Conservation (phyloP, 2,329 filamentous ascomycete genomes). For the Simplicillium sp. region DNA sequence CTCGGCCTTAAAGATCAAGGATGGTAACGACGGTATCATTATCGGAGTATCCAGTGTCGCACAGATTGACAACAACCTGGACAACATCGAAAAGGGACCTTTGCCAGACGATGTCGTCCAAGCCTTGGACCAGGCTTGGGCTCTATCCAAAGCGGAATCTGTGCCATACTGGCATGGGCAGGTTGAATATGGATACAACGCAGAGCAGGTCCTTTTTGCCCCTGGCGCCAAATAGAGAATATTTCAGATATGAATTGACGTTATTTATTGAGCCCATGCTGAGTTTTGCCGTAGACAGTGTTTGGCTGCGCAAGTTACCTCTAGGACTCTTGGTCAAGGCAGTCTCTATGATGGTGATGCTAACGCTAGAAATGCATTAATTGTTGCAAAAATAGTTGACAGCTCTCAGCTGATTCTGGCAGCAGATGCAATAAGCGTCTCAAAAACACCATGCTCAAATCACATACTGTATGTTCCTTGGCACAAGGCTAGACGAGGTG, state of each 20-base stretch:
- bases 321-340: too few relatives aligned
- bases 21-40: conserved; percentile 49
- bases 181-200: conserved; percentile 58
- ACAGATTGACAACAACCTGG: conserved; percentile 49
- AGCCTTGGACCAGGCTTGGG: conserved; percentile 70
- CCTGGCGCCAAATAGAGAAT: conserved; percentile 26
- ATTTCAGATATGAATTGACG: not conserved
- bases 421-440: too few relatives aligned
- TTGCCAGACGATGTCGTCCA: conserved; percentile 68
- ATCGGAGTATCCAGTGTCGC: conserved; percentile 48
- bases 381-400: too few relatives aligned
- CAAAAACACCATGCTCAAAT: too few relatives aligned
- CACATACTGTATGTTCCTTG: too few relatives aligned
- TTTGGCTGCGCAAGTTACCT: too few relatives aligned
- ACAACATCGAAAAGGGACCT: conserved; percentile 56
- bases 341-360: too few relatives aligned
- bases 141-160: conserved; percentile 50
- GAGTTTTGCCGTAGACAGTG: too few relatives aligned
- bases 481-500: too few relatives aligned
- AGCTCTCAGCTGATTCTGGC: too few relatives aligned
- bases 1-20: conserved; percentile 43
- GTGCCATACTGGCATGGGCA: conserved; percentile 48
- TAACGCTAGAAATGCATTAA: too few relatives aligned
- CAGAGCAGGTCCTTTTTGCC: conserved; percentile 48
- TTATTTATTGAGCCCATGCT: too few relatives aligned